These are phyloP conservation scores for Microbotryum silenes-acaulis DNA, from an alignment of 1,284 basidiomycete species.

Conservation along the genomic window DNA sequence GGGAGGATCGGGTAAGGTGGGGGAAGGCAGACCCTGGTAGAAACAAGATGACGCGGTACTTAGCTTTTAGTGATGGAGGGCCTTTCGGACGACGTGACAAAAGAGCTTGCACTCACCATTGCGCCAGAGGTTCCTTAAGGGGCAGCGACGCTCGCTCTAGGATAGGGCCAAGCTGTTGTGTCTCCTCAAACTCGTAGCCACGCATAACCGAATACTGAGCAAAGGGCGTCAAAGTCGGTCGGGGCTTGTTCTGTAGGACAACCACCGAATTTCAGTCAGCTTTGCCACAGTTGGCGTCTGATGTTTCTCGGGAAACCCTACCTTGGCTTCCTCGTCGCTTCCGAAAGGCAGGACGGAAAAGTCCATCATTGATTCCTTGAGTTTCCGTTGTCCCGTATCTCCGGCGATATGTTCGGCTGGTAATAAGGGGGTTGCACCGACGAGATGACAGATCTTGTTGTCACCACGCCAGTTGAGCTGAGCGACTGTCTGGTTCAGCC, in stretches of 20 bases:
- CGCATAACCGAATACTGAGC: slow-evolving; percentile 23
- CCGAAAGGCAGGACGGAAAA: slow-evolving; percentile 3
- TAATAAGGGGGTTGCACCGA: slow-evolving; percentile 50
- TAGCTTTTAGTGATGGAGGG: background rate
- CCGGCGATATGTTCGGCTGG: background rate
- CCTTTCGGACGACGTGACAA: background rate
- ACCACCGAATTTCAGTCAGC: slow-evolving; percentile 3
- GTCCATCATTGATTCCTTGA: background rate
- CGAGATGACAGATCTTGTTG: slow-evolving; percentile 53
- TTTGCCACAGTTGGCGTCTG: too few relatives aligned
- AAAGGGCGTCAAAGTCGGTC: slow-evolving; percentile 5
- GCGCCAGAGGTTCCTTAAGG: slow-evolving; percentile 18
- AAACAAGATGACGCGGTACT: too few relatives aligned
- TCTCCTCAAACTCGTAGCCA: slow-evolving; percentile 23
- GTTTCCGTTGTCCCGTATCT: background rate
- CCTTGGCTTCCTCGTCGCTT: background rate
- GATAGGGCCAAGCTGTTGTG: slow-evolving; percentile 19
- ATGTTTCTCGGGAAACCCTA: background rate
- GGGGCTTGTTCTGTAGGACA: background rate
- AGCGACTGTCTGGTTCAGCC: slow-evolving; percentile 38
- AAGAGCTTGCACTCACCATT: slow-evolving; percentile 13
- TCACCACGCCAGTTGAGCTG: slow-evolving; percentile 53
- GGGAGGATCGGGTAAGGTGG: slow-evolving; percentile 19
- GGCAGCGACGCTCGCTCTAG: slow-evolving; percentile 12
- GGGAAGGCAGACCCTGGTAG: slow-evolving; percentile 21